A percentile compares a stretch with the other conserved stretches of the same genome.
phyloP scores from a whole-genome alignment of 2,329 filamentous ascomycete genomes.

The Chaetomium sp. region DNA sequence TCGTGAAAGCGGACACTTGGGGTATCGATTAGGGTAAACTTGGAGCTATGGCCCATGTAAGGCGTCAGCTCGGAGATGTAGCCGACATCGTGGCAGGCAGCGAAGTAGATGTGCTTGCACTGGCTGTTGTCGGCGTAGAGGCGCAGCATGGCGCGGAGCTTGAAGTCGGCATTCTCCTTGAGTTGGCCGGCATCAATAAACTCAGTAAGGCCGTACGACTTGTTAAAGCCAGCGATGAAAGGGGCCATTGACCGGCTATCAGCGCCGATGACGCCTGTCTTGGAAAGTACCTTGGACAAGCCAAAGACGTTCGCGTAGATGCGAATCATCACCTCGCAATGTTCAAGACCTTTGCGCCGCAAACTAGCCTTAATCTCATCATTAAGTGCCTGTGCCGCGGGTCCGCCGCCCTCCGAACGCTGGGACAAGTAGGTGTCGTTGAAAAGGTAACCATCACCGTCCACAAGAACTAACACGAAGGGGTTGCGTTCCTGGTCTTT shows the following conservation, averaged over 20 bases:
- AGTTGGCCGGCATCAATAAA: conserved; percentile 56
- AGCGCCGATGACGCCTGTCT: conserved; percentile 41
- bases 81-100: conserved; percentile 54
- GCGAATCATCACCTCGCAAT: conserved; percentile 48
- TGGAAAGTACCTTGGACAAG: conserved; percentile 44
- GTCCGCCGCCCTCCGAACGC: conserved; percentile 47
- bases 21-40: conserved; percentile 48
- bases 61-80: conserved; percentile 52
- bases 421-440: conserved; percentile 42
- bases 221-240: conserved; percentile 51
- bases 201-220: conserved; percentile 51
- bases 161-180: conserved; percentile 54
- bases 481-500: conserved; percentile 45
- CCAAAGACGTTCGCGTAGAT: conserved; percentile 51
- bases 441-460: conserved; percentile 57
- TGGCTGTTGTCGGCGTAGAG: conserved; percentile 52
- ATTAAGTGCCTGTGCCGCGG: conserved; percentile 47
- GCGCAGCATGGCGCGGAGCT: conserved; percentile 44
- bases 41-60: conserved; percentile 41
- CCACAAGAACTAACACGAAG: conserved; percentile 55
- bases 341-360: conserved; percentile 40
- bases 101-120: conserved; percentile 60
- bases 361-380: conserved; percentile 44
- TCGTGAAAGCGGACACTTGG: conserved; percentile 32
- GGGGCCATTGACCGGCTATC: conserved; percentile 51